Conservation (phyloP, 1,284 basidiomycete species). For the Ganoderma meredithae region DNA sequence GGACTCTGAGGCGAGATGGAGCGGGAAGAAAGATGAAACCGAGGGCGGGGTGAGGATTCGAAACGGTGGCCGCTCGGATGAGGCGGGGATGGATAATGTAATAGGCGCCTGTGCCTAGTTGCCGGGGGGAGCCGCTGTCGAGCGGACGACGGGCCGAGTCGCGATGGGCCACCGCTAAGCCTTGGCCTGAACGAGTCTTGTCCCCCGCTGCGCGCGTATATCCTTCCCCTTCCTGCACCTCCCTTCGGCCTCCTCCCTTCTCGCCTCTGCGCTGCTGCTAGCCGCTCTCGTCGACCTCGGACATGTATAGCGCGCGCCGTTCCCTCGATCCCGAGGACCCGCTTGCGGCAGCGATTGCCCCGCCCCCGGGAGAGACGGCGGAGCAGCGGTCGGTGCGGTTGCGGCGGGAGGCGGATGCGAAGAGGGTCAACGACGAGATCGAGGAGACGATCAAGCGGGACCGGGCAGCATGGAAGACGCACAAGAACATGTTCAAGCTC, state of each 20-base stretch:
- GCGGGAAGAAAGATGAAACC: background rate
- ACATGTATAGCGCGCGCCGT: constrained; percentile 25
- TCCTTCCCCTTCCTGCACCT: background rate
- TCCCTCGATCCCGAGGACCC: constrained; percentile 38
- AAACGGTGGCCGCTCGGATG: background rate
- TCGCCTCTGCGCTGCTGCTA: background rate
- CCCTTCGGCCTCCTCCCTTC: background rate
- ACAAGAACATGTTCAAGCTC: constrained; percentile 57
- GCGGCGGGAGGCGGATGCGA: constrained; percentile 57
- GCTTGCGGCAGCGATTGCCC: constrained; percentile 37
- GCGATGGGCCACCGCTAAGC: background rate
- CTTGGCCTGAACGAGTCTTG: background rate
- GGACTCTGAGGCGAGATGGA: background rate
- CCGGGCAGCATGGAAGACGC: constrained; percentile 50
- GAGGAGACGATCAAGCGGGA: constrained; percentile 62
- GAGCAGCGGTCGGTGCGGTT: constrained; percentile 44
- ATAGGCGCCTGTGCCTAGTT: background rate
- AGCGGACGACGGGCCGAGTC: background rate
- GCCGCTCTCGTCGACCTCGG: background rate
- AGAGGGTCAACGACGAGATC: constrained; percentile 60
- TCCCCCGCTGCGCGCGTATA: background rate
- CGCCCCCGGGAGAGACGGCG: constrained; percentile 37
- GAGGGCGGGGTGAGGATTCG: background rate
- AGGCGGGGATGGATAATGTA: background rate
- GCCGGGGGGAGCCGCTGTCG: background rate